Evolutionary conservation across 441 rosid species (phyloP).

Genomic region (Dalechampia spathulata): DNA sequence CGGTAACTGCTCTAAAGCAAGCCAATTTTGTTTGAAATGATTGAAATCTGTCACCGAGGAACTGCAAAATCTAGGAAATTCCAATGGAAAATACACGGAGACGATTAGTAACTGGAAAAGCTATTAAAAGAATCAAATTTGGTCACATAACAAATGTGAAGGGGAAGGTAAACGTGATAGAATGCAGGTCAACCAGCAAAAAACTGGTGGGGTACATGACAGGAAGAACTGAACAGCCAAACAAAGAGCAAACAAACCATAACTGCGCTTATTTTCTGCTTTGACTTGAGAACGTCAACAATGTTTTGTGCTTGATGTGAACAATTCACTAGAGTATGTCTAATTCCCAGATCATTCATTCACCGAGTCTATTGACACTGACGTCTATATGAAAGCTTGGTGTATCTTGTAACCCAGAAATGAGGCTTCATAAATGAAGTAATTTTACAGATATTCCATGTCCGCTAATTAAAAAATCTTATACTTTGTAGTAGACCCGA

Average conservation of each 20-base stretch:
- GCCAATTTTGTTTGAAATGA: conserved; percentile 17
- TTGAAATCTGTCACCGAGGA: conserved; percentile 68
- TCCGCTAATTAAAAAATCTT: background rate
- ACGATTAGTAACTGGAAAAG: conserved; percentile 23
- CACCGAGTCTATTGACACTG: too few relatives aligned
- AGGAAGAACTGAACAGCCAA: background rate
- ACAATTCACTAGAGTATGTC: too few relatives aligned
- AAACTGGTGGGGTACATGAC: conserved; percentile 2
- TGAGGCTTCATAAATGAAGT: background rate
- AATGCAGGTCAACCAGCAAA: conserved; percentile 1
- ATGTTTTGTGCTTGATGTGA: too few relatives aligned
- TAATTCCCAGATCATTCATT: too few relatives aligned
- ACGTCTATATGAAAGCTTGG: too few relatives aligned
- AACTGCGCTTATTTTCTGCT: background rate
- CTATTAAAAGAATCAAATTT: background rate
- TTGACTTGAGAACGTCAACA: conserved; percentile 4
- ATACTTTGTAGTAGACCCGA: background rate
- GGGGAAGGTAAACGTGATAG: conserved; percentile 4
- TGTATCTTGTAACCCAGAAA: too few relatives aligned
- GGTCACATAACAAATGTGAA: conserved; percentile 7
- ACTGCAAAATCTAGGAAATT: conserved; percentile 65
- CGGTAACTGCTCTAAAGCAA: conserved; percentile 18
- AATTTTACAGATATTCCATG: background rate
- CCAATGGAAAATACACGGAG: conserved; percentile 25
- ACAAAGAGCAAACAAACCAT: background rate